These are phyloP conservation scores for Yamagishiella unicocca DNA, from an alignment of 139 green algal species.

Conservation along the genomic window DNA sequence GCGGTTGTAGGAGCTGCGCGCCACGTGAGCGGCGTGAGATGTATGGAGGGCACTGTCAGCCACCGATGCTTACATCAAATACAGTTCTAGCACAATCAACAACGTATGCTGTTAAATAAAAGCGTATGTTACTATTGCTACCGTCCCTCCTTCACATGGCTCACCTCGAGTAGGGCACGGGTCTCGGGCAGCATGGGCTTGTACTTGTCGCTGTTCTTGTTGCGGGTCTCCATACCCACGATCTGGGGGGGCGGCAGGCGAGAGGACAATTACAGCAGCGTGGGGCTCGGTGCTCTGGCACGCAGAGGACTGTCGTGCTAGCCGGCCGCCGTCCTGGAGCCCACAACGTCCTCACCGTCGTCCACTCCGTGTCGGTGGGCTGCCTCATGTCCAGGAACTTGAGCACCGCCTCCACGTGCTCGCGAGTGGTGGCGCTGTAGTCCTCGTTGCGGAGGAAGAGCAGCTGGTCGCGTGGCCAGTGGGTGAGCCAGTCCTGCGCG, in stretches of 20 bases:
- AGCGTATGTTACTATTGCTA: not conserved
- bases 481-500: slow-evolving; percentile 63
- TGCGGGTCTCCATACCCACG: slow-evolving; percentile 35
- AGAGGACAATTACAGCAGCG: not conserved
- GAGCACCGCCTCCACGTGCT: slow-evolving; percentile 66
- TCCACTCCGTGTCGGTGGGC: slow-evolving; percentile 5
- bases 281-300: not conserved
- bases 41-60: too few relatives aligned
- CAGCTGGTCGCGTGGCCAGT: slow-evolving; percentile 69
- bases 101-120: not conserved
- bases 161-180: slow-evolving; percentile 25
- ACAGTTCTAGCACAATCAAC: not conserved
- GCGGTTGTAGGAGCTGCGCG: not conserved
- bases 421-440: slow-evolving; percentile 51
- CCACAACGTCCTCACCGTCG: not conserved
- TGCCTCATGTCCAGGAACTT: slow-evolving; percentile 51
- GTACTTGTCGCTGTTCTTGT: slow-evolving; percentile 51
- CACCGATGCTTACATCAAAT: not conserved
- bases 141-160: not conserved
- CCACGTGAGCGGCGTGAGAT: too few relatives aligned
- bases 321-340: not conserved
- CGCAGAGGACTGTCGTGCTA: not conserved
- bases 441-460: slow-evolving; percentile 75
- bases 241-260: slow-evolving; percentile 6
- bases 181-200: slow-evolving; percentile 34